Percentiles rank a stretch among this genome's conserved stretches.
phyloP scores from a whole-genome alignment of 73 alveolate genomes.

The Diophrys sp. region DNA sequence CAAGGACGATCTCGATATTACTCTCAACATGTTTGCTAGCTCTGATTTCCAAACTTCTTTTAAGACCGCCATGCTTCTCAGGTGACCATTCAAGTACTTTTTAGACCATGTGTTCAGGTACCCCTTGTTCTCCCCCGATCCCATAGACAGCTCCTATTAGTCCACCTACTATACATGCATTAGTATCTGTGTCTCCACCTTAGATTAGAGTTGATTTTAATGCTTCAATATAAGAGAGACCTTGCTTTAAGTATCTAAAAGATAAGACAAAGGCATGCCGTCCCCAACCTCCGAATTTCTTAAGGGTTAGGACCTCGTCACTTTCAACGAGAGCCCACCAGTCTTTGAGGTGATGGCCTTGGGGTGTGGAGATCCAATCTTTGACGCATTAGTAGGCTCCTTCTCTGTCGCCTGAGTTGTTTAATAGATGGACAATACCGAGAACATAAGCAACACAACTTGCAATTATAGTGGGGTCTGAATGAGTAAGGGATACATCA shows the following conservation, averaged over 20 bases:
- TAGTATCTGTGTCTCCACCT: conserved; percentile 81
- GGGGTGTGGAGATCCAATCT: neutral
- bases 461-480: neutral
- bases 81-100: conserved; percentile 46
- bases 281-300: conserved; percentile 17
- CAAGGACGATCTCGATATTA: neutral
- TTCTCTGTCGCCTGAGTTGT: conserved; percentile 6
- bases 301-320: neutral
- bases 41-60: conserved; percentile 25
- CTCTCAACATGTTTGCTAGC: neutral
- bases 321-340: neutral
- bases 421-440: conserved; percentile 3
- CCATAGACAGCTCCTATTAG: conserved; percentile 64
- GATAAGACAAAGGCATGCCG: conserved; percentile 9
- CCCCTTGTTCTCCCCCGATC: neutral
- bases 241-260: conserved; percentile 12
- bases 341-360: neutral
- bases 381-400: conserved; percentile 2
- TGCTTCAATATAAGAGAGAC: neutral
- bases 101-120: conserved; percentile 36
- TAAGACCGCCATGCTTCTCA: conserved; percentile 32
- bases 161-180: conserved; percentile 74
- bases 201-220: neutral
- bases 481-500: conserved; percentile 16
- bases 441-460: neutral